A percentile compares a stretch with the other conserved stretches of the same genome.
Conservation (phyloP, 164 flowering plant genomes). For the Magnolia kwangsiensis region DNA sequence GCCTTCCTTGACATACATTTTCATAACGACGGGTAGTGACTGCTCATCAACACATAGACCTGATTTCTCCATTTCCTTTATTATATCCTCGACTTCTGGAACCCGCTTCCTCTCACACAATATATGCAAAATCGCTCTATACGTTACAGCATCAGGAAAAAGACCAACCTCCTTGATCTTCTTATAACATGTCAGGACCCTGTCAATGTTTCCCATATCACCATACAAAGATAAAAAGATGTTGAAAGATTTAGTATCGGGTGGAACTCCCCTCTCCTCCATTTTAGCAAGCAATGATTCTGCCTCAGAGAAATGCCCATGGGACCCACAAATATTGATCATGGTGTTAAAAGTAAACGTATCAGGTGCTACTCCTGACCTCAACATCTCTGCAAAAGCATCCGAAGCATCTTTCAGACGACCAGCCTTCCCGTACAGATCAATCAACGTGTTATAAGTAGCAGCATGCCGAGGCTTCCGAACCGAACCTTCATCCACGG, state of each 20-base stretch:
- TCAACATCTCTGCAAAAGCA: conserved; percentile 75
- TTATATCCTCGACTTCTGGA: conserved; percentile 53
- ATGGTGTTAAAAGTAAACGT: conserved; percentile 83
- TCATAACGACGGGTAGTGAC: conserved; percentile 61
- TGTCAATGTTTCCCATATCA: conserved; percentile 54
- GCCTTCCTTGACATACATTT: conserved; percentile 62
- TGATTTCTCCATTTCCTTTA: conserved; percentile 60
- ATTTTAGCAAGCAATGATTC: conserved; percentile 69
- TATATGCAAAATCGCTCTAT: conserved; percentile 57
- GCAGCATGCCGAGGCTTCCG: conserved; percentile 58
- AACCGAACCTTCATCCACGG: conserved; percentile 23
- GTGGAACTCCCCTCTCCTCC: conserved; percentile 69
- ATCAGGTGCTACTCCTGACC: conserved; percentile 70
- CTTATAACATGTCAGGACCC: conserved; percentile 51
- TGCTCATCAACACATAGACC: conserved; percentile 54
- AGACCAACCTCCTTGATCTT: conserved; percentile 76
- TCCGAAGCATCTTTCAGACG: conserved; percentile 75
- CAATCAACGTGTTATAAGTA: conserved; percentile 80
- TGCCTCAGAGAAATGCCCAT: conserved; percentile 72
- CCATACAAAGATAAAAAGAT: conserved; percentile 74
- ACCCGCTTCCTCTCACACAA: conserved; percentile 68
- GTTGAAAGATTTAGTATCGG: conserved; percentile 84
- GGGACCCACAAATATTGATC: conserved; percentile 77
- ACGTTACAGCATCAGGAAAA: conserved; percentile 63
- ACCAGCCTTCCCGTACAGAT: conserved; percentile 91